Base-by-base conservation (phyloP, 2,329 filamentous ascomycete species). In the Fusarium annulatum region DNA sequence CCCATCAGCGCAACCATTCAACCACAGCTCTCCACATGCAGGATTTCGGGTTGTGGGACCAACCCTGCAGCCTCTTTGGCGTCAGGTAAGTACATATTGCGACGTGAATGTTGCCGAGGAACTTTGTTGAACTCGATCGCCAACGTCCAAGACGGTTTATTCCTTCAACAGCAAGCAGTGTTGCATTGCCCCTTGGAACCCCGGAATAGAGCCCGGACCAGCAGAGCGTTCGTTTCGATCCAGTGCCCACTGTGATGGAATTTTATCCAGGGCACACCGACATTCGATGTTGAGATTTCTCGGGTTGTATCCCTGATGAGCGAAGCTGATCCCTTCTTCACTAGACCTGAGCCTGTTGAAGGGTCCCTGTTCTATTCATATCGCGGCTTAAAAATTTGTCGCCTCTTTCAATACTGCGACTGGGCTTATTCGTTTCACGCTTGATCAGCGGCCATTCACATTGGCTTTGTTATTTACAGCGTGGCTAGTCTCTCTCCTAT, bases 31-130 rank as follows among this genome's bases (percentile, higher is more conserved):
- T 52, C 51, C 41, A 70, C 36, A 69, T 64, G 43, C 33, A 51
- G 64, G 70, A 55, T 67, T 74, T 72, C 75, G 70, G 69, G 66
- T 71, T 66, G 76, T 78, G 73, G 74, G 58, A 71, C 73, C 53
- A 72, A 61, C 71, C 76, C 65, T 78, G 74, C 49, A 72, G 60
- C 56, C 53, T 73, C 52, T 73, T 56, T 63, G 56, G 53, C 49
- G 56, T 38, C 30, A 41, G 33, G 48, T 30, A 62, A 52, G 70
- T 42, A 68, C 28, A 30, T 30, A 9, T 57, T 53, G 48, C 28
- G 60, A 65, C 52, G 36, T 68, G 57, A 67, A 51, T 39, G 53
- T 46, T 57, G 62, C 33, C 19, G 53, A 65, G 52, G 45, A 59
- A 56, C 46, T 71, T 63, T 51, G 71, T 65, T 69, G 66, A 56